A percentile compares a stretch with the other conserved stretches of the same genome.
Evolutionary conservation across 1,284 basidiomycete species (phyloP).

Genomic region (Cutaneotrichosporon curvatum): DNA sequence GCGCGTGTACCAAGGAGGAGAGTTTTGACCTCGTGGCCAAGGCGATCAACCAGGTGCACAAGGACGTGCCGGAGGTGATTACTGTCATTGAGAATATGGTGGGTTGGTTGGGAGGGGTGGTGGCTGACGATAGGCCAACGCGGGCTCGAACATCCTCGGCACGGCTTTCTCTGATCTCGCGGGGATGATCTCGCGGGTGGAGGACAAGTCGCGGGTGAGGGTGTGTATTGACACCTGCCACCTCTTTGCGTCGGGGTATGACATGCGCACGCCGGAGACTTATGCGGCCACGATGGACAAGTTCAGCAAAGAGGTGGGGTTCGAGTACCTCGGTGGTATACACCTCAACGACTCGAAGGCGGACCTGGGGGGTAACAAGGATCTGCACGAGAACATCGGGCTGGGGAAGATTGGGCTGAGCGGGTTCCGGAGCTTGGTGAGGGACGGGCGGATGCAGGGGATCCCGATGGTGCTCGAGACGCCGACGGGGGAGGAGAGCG

Average conservation of each 20-base stretch:
- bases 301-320: constrained; percentile 63
- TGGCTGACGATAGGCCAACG: constrained; percentile 56
- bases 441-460: constrained; percentile 59
- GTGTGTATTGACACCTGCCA: constrained; percentile 86
- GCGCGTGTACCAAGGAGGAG: constrained; percentile 56
- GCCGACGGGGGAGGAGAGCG: constrained; percentile 49
- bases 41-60: constrained; percentile 68
- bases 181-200: constrained; percentile 62
- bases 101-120: constrained; percentile 15
- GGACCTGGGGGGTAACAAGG: constrained; percentile 58
- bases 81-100: constrained; percentile 82
- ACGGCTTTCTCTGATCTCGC: constrained; percentile 62
- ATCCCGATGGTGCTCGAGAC: constrained; percentile 80
- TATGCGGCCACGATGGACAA: constrained; percentile 48
- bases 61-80: constrained; percentile 58
- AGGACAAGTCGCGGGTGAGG: constrained; percentile 67
- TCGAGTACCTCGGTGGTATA: constrained; percentile 67
- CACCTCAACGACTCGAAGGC: constrained; percentile 79
- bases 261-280: constrained; percentile 57
- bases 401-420: constrained; percentile 63
- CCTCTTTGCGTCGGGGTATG: constrained; percentile 74
- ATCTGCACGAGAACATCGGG: constrained; percentile 78
- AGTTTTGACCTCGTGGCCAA: constrained; percentile 63
- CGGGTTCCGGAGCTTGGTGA: constrained; percentile 62
- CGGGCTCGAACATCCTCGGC: constrained; percentile 67